Conservation (phyloP, 2,329 filamentous ascomycete genomes). For the Clonostachys chloroleuca region DNA sequence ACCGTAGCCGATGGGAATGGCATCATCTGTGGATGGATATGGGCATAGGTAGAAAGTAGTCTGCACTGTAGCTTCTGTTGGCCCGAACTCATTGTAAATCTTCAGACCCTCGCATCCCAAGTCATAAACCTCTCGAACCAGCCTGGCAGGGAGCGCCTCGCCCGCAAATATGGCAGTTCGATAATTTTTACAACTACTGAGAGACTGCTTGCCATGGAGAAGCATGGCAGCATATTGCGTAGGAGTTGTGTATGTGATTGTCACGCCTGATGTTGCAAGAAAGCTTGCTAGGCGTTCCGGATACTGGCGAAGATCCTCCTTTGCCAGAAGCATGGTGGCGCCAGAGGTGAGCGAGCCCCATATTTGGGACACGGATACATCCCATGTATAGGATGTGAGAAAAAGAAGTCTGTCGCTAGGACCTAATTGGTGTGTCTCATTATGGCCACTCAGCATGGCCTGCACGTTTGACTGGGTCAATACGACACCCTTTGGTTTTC, state of each 20-base stretch:
- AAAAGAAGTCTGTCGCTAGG: constrained; percentile 19
- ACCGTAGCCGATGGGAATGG: background rate
- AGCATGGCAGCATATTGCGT: constrained; percentile 26
- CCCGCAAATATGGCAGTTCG: constrained; percentile 13
- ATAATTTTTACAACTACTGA: constrained; percentile 4
- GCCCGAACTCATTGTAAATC: constrained; percentile 20
- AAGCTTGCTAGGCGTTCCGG: background rate
- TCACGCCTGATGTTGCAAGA: background rate
- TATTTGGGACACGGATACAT: constrained; percentile 27
- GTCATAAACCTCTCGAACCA: constrained; percentile 6
- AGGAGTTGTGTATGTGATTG: constrained; percentile 29
- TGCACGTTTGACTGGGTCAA: constrained; percentile 17
- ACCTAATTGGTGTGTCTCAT: constrained; percentile 7
- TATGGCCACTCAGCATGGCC: constrained; percentile 14
- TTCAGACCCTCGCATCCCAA: constrained; percentile 1
- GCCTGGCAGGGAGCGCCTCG: constrained; percentile 12
- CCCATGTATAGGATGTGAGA: constrained; percentile 29
- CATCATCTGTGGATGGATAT: background rate
- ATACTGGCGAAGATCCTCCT: background rate
- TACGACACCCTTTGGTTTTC: constrained; percentile 32
- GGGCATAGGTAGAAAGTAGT: background rate
- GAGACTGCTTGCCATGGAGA: background rate
- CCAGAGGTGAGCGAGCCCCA: constrained; percentile 23
- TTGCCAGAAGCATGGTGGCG: constrained; percentile 18
- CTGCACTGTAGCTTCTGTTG: constrained; percentile 15